These are phyloP conservation scores for Schizonepeta tenuifolia DNA, from an alignment of 257 asterid species.

Conservation along the genomic window DNA sequence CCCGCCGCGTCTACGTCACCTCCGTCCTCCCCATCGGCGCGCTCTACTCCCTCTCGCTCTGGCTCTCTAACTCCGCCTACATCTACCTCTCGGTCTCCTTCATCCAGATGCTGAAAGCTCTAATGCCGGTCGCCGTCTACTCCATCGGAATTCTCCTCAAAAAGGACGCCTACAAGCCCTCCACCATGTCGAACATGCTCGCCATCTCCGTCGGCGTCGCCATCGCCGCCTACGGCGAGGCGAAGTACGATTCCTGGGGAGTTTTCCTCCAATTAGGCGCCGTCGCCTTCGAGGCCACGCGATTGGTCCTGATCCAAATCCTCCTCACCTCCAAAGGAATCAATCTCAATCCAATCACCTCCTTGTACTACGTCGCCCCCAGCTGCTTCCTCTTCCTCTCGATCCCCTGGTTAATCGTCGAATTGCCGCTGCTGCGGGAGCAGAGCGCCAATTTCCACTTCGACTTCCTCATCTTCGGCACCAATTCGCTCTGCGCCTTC, in stretches of 20 bases:
- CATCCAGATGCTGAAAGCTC: conserved; percentile 78
- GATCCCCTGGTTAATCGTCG: conserved; percentile 73
- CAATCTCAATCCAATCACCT: conserved; percentile 66
- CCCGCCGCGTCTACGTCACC: conserved; percentile 60
- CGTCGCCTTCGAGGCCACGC: conserved; percentile 72
- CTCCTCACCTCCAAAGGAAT: conserved; percentile 70
- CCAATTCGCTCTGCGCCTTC: conserved; percentile 72
- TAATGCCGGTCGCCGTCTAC: conserved; percentile 81
- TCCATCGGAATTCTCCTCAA: conserved; percentile 56
- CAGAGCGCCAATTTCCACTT: conserved; percentile 40
- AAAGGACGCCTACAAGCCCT: conserved; percentile 50
- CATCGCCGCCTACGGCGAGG: conserved; percentile 84
- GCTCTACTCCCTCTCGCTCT: conserved; percentile 66
- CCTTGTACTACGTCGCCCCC: conserved; percentile 77
- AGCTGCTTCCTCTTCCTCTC: conserved; percentile 57
- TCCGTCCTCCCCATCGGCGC: conserved; percentile 80
- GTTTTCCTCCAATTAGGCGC: conserved; percentile 70
- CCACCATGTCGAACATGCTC: conserved; percentile 65
- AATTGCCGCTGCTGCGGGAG: conserved; percentile 49
- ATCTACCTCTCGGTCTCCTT: conserved; percentile 75
- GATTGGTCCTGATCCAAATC: conserved; percentile 76
- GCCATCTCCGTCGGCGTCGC: conserved; percentile 74
- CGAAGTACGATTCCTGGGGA: conserved; percentile 74
- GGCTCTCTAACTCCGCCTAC: conserved; percentile 81
- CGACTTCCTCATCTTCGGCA: conserved; percentile 64